phyloP scores from a whole-genome alignment of 495 filamentous ascomycete genomes.

The Trichoderma erinaceum region DNA sequence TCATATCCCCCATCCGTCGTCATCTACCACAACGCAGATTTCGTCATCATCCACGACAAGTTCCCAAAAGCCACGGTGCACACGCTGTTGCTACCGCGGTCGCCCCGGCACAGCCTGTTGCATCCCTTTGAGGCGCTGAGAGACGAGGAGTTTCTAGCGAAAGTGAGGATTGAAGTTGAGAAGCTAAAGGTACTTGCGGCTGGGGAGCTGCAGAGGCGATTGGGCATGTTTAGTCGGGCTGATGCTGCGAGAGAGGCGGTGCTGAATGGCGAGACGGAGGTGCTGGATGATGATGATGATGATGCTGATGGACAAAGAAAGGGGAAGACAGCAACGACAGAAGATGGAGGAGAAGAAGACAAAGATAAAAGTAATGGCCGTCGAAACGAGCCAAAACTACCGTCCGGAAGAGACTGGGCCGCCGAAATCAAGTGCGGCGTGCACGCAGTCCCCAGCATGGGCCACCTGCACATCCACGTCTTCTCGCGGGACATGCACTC shows the following conservation, averaged over 20 bases:
- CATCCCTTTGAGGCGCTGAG: slow-evolving; percentile 78
- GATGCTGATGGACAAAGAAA: background rate
- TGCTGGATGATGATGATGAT: background rate
- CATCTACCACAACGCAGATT: slow-evolving; percentile 61
- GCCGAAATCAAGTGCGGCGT: slow-evolving; percentile 71
- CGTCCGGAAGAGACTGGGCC: slow-evolving; percentile 70
- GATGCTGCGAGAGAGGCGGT: slow-evolving; percentile 54
- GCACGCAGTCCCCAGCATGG: slow-evolving; percentile 87
- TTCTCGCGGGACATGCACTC: slow-evolving; percentile 67
- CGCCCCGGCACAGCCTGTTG: slow-evolving; percentile 49
- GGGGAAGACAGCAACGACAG: background rate
- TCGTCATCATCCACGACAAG: slow-evolving; percentile 74
- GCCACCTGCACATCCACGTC: slow-evolving; percentile 86
- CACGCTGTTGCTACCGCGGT: slow-evolving; percentile 77
- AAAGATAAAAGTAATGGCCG: slow-evolving; percentile 21
- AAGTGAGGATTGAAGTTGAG: slow-evolving; percentile 52
- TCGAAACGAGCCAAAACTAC: slow-evolving; percentile 39
- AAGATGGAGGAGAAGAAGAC: slow-evolving; percentile 22
- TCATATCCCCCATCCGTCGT: slow-evolving; percentile 55
- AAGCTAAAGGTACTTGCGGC: slow-evolving; percentile 61
- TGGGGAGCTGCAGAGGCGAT: slow-evolving; percentile 65
- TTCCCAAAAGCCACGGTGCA: slow-evolving; percentile 85
- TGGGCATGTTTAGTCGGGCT: slow-evolving; percentile 55
- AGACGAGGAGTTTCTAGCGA: slow-evolving; percentile 62
- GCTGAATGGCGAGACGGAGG: slow-evolving; percentile 48